phyloP scores from a whole-genome alignment of 1,284 basidiomycete genomes.

The Puccinia horiana region DNA sequence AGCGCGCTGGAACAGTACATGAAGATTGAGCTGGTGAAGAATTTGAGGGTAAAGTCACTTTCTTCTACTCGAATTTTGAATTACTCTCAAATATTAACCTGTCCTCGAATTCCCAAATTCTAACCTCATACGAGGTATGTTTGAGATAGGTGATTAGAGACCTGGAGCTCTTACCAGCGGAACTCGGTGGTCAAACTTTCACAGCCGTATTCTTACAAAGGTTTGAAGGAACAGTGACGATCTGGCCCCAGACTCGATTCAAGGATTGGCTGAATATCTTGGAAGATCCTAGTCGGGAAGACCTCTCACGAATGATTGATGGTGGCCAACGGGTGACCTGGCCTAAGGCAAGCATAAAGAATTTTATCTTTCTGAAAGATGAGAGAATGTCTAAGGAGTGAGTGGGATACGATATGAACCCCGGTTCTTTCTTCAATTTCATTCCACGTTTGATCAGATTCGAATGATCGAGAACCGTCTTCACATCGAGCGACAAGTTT shows the following conservation, averaged over 20 bases:
- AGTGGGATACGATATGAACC: neutral
- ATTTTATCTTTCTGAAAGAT: neutral
- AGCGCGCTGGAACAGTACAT: slow-evolving; percentile 81
- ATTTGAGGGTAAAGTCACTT: slow-evolving; percentile 70
- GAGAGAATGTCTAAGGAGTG: neutral
- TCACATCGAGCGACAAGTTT: slow-evolving; percentile 76
- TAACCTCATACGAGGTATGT: neutral
- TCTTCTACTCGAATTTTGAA: slow-evolving; percentile 15
- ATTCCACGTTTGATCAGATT: slow-evolving; percentile 62
- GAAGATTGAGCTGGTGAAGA: slow-evolving; percentile 90
- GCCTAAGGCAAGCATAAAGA: slow-evolving; percentile 71
- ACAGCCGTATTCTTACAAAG: slow-evolving; percentile 87
- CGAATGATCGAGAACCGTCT: slow-evolving; percentile 87
- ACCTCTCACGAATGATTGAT: slow-evolving; percentile 77
- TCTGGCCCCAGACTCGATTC: slow-evolving; percentile 74
- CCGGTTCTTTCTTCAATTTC: neutral
- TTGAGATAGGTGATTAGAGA: slow-evolving; percentile 77
- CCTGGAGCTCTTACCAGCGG: slow-evolving; percentile 80
- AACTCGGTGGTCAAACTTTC: slow-evolving; percentile 89
- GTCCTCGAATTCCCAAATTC: no score
- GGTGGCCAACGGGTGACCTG: slow-evolving; percentile 89
- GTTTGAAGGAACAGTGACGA: slow-evolving; percentile 70
- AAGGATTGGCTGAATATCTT: slow-evolving; percentile 82
- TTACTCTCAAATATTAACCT: no score
- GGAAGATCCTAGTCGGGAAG: slow-evolving; percentile 66